phyloP scores from a whole-genome alignment of 495 filamentous ascomycete genomes.

The Chaetomidium leptoderma region DNA sequence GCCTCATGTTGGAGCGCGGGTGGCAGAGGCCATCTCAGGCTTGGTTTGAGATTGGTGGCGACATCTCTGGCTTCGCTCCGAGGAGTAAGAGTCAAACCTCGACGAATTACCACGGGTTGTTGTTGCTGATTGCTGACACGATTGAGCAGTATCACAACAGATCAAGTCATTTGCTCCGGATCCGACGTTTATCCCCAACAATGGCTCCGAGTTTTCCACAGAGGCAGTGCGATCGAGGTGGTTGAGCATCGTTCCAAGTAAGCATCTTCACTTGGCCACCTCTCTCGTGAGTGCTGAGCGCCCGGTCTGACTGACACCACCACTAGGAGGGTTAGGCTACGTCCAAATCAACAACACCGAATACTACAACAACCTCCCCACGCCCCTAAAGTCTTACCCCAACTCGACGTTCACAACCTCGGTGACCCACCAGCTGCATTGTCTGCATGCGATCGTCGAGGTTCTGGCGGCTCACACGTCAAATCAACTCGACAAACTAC shows the following conservation, averaged over 20 bases:
- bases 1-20: conserved; percentile 29
- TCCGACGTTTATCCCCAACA: conserved; percentile 39
- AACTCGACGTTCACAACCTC: conserved; percentile 45
- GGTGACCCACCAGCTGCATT: conserved; percentile 49
- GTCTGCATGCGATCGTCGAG: conserved; percentile 40
- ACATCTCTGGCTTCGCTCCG: conserved; percentile 39
- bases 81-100: conserved; percentile 23
- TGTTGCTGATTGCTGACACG: neutral
- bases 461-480: conserved; percentile 36
- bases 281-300: neutral
- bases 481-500: conserved; percentile 28
- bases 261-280: conserved; percentile 4
- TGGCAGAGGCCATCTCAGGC: conserved; percentile 18
- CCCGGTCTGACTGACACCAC: neutral
- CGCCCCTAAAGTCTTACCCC: conserved; percentile 32
- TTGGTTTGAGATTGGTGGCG: conserved; percentile 32
- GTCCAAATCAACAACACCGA: conserved; percentile 36
- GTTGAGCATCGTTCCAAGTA: conserved; percentile 43
- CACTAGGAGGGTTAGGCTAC: conserved; percentile 37
- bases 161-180: conserved; percentile 42
- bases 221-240: conserved; percentile 36
- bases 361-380: conserved; percentile 39
- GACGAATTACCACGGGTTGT: neutral
- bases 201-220: conserved; percentile 44
- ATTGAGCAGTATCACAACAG: conserved; percentile 38